These are phyloP conservation scores for Peronospora destructor DNA, from an alignment of 352 stramenopile species.

Conservation along the genomic window DNA sequence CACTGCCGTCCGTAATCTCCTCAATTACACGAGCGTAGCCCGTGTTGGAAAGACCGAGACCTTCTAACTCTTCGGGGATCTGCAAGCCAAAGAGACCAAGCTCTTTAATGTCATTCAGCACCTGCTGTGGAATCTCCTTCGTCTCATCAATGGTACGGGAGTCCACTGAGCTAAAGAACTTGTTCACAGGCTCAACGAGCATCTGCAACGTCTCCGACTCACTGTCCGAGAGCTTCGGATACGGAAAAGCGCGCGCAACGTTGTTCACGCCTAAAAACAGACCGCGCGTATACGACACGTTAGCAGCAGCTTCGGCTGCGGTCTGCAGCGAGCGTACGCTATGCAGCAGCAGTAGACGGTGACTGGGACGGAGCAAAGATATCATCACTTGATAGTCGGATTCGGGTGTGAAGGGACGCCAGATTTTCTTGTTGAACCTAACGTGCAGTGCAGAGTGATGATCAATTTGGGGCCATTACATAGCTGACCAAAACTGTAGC, in stretches of 20 bases:
- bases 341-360: conserved; percentile 16
- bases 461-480: no score
- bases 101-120: conserved; percentile 72
- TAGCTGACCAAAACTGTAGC: no score
- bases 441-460: no score
- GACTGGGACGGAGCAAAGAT: conserved; percentile 27
- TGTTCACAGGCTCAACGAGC: conserved; percentile 75
- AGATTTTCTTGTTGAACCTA: no score
- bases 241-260: conserved; percentile 65
- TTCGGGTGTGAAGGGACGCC: no score
- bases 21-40: conserved; percentile 81
- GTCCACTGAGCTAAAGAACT: conserved; percentile 72
- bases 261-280: conserved; percentile 85
- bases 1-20: conserved; percentile 71
- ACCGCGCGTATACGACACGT: conserved; percentile 74
- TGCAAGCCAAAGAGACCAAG: conserved; percentile 82
- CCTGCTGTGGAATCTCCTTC: conserved; percentile 65
- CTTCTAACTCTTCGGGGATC: conserved; percentile 75
- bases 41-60: conserved; percentile 76
- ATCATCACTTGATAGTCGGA: neutral
- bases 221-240: conserved; percentile 57
- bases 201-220: conserved; percentile 82
- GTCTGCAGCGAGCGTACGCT: conserved; percentile 51
- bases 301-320: conserved; percentile 49
- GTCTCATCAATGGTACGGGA: conserved; percentile 73